Evolutionary conservation across 805 yeast species (phyloP), one percentile per base, ranked within the genome.

Genomic region (Saturnispora saitoi): DNA sequence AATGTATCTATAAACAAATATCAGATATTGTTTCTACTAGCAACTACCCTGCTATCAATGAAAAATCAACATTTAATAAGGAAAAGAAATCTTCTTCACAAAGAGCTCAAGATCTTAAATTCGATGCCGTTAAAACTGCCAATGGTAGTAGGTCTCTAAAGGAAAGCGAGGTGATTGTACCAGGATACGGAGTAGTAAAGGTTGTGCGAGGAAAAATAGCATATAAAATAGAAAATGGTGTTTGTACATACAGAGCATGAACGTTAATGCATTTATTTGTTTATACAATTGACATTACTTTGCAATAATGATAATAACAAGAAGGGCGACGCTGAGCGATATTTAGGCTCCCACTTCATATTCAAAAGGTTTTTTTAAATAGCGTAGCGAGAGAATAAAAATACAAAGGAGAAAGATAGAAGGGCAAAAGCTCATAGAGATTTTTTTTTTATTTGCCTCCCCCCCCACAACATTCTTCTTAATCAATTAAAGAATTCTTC

Each of bases 181-280:
- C 26, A 11, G 46, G 46, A 1, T 12, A 19, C 24, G 46, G 40
- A 10, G 31, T 24, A 10, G 40, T 43, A 8, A 43, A 43, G 26
- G 40, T 43, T n/a, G 14, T 32, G 22, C 31, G 40, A 24, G 40
- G 46, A 11, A 32, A 43, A 14, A 28, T 43, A 19, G 46, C 34
- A 24, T 43, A 43, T 24, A 43, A 43, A 29, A 36, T 32, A 12
- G 40, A 43, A 11, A 15, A 43, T 17, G 39, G 46, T 4, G 40
- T 32, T 10, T 43, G 40, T 11, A 15, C 32, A 4, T 43, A 43
- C 22, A 20, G 46, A 24, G 46, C 40, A 29, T 29, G 26, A 41
- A 9, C 15, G n/a, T n/a, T n/a, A n/a, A n/a, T n/a, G n/a, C n/a
- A n/a, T n/a, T n/a, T n/a, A n/a, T n/a, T n/a, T n/a, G n/a, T n/a